Evolutionary conservation across 768 basidiomycete species (phyloP).

Genomic region (Pleurotus sapidus): DNA sequence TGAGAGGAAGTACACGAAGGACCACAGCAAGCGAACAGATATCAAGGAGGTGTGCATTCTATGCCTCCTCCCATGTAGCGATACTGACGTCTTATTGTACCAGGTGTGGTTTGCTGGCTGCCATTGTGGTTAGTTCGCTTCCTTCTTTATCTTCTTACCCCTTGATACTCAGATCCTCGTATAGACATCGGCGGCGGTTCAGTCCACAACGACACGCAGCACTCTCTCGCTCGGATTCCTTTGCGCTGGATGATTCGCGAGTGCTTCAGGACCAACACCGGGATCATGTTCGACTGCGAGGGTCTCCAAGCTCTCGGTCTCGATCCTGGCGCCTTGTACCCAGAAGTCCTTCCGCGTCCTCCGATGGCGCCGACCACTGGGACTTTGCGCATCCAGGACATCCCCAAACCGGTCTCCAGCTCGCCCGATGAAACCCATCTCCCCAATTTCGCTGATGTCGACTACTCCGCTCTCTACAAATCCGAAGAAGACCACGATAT

Average conservation of each 20-base stretch:
- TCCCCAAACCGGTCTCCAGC: slow-evolving; percentile 8
- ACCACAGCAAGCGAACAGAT: slow-evolving; percentile 23
- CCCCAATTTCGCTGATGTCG: neutral
- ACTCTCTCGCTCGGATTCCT: slow-evolving; percentile 48
- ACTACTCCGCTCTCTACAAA: neutral
- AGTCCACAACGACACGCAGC: slow-evolving; percentile 35
- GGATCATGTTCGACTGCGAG: slow-evolving; percentile 54
- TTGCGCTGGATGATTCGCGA: slow-evolving; percentile 73
- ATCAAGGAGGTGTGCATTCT: slow-evolving; percentile 49
- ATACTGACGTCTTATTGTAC: slow-evolving; percentile 17
- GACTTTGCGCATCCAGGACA: slow-evolving; percentile 16
- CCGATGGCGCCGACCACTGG: slow-evolving; percentile 19
- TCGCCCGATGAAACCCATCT: neutral
- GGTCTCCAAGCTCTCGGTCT: slow-evolving; percentile 40
- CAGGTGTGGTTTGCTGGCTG: slow-evolving; percentile 67
- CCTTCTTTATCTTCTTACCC: neutral
- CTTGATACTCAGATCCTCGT: neutral
- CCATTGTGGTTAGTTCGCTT: slow-evolving; percentile 35
- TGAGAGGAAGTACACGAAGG: slow-evolving; percentile 24
- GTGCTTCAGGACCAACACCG: slow-evolving; percentile 51
- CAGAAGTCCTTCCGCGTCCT: slow-evolving; percentile 27
- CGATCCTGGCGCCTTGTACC: slow-evolving; percentile 35
- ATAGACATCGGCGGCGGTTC: slow-evolving; percentile 60
- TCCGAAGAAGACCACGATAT: slow-evolving; percentile 55
- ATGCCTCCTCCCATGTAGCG: slow-evolving; percentile 26